phyloP scores from a whole-genome alignment of 495 filamentous ascomycete genomes.

The Aspergillus olivimuriae region DNA sequence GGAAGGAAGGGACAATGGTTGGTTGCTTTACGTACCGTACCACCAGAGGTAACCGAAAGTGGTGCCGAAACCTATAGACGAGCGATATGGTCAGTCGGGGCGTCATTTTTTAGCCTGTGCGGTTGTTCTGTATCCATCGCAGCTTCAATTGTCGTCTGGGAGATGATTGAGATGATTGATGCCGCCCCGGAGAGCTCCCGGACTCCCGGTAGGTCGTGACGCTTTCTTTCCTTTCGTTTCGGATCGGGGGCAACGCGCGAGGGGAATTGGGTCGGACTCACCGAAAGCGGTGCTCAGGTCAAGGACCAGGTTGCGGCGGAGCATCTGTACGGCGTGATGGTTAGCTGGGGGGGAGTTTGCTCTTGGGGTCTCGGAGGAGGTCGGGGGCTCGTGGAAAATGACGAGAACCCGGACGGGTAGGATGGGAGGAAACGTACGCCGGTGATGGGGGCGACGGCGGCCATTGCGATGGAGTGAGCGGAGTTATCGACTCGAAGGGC shows the following conservation, averaged over 20 bases:
- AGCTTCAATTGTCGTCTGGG: no score
- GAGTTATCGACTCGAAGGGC: slow-evolving; percentile 15
- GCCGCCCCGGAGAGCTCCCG: no score
- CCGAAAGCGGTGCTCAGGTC: slow-evolving; percentile 73
- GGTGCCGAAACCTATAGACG: slow-evolving; percentile 54
- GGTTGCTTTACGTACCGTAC: slow-evolving; percentile 75
- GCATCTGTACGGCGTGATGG: slow-evolving; percentile 48
- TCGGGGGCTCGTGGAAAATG: neutral
- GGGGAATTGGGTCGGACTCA: slow-evolving; percentile 33
- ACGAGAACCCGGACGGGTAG: slow-evolving; percentile 5
- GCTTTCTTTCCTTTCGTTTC: neutral
- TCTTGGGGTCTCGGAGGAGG: neutral
- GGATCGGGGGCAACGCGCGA: neutral
- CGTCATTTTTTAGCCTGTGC: neutral
- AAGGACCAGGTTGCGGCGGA: slow-evolving; percentile 66
- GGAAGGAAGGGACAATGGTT: no score
- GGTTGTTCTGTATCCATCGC: neutral
- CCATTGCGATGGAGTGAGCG: slow-evolving; percentile 31
- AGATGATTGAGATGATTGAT: no score
- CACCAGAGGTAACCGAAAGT: slow-evolving; percentile 71
- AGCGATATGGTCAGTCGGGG: slow-evolving; percentile 6
- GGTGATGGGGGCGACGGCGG: slow-evolving; percentile 41
- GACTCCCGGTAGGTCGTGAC: neutral
- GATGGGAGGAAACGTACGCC: slow-evolving; percentile 40
- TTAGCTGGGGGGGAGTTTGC: neutral